These are phyloP conservation scores for Candolleomyces aberdarensis DNA, from an alignment of 768 basidiomycete genomes.

Conservation along the genomic window DNA sequence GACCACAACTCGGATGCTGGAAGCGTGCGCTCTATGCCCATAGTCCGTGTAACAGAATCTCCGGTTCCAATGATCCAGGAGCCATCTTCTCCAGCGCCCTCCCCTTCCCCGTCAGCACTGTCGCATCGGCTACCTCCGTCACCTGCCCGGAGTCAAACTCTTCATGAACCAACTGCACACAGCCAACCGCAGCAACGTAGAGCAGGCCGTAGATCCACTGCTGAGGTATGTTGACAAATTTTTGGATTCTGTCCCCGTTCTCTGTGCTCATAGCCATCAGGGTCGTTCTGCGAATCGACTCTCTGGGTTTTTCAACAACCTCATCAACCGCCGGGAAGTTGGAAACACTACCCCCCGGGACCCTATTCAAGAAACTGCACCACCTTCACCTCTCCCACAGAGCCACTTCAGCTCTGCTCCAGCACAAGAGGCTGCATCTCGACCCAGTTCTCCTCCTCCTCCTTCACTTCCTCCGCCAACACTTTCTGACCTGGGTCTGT, in stretches of 20 bases:
- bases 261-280: conserved; percentile 23
- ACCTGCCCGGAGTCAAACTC: conserved; percentile 23
- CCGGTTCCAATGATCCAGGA: conserved; percentile 23
- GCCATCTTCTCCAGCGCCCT: conserved; percentile 14
- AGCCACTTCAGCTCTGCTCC: conserved; percentile 18
- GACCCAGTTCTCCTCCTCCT: conserved; percentile 62
- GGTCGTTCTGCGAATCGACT: conserved; percentile 67
- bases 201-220: conserved; percentile 46
- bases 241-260: conserved; percentile 14
- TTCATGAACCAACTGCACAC: conserved; percentile 25
- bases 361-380: conserved; percentile 24
- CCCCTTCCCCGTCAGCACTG: conserved; percentile 23
- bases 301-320: conserved; percentile 80
- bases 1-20: conserved; percentile 44
- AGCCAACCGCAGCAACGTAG: conserved; percentile 31
- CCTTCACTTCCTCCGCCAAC: conserved; percentile 70
- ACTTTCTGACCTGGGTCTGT: conserved; percentile 72
- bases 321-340: conserved; percentile 71
- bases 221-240: conserved; percentile 49
- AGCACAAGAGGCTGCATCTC: conserved; percentile 38
- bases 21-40: conserved; percentile 61
- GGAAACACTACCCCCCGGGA: conserved; percentile 24
- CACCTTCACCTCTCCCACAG: conserved; percentile 13
- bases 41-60: conserved; percentile 46
- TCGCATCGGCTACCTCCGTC: conserved; percentile 30